Evolutionary conservation across 169 alveolate genomes (phyloP).

Genomic region (Plasmodium adleri): DNA sequence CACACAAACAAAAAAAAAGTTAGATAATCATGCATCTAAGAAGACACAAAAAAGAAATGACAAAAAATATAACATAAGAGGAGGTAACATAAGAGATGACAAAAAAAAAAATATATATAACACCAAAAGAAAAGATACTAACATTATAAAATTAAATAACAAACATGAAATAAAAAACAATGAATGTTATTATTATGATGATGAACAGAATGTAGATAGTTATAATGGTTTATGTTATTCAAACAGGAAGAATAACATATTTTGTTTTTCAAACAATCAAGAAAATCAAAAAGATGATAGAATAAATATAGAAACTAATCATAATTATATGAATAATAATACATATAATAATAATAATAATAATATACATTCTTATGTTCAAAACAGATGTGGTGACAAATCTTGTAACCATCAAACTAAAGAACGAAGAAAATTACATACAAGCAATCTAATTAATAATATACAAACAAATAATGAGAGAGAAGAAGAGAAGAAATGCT

Average conservation of each 20-base stretch:
- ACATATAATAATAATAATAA: not conserved
- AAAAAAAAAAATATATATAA: not conserved
- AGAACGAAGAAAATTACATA: no score
- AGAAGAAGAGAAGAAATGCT: not conserved
- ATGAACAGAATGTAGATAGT: not conserved
- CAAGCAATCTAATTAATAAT: not conserved
- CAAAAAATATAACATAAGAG: not conserved
- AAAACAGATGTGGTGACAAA: no score
- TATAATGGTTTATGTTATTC: not conserved
- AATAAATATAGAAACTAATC: not conserved
- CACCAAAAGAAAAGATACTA: not conserved
- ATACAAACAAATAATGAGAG: not conserved
- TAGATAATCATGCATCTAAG: not conserved
- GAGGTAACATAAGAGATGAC: not conserved
- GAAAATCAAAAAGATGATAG: not conserved
- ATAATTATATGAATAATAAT: not conserved
- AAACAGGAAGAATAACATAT: not conserved
- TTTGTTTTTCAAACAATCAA: not conserved
- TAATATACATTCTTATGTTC: not conserved
- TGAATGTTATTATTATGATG: conserved; percentile 7
- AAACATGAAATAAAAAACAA: not conserved
- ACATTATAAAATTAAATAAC: not conserved
- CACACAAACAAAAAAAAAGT: no score
- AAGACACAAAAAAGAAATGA: not conserved
- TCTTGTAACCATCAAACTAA: no score